Evolutionary conservation across 2,329 filamentous ascomycete species (phyloP).

Genomic region (Apiospora saccharicola): DNA sequence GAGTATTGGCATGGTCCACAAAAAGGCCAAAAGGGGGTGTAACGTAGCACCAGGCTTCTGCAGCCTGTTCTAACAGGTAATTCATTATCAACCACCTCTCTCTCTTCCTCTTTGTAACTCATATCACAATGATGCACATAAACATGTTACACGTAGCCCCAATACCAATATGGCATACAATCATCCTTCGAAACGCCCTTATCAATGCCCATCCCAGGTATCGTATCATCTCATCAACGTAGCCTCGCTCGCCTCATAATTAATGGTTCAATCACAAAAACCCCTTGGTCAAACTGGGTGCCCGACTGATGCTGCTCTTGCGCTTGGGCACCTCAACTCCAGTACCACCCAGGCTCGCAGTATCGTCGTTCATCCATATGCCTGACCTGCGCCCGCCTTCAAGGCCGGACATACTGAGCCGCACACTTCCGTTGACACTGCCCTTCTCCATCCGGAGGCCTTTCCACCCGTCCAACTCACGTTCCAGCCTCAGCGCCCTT

Average conservation of each 20-base stretch:
- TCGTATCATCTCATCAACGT: conserved; percentile 11
- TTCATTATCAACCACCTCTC: neutral
- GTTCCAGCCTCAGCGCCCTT: conserved; percentile 80
- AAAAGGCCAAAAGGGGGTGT: neutral
- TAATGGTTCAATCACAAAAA: conserved; percentile 62
- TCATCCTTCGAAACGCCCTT: conserved; percentile 18
- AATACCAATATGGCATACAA: conserved; percentile 19
- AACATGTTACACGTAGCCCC: conserved; percentile 26
- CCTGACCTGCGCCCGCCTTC: conserved; percentile 42
- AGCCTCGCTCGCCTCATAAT: conserved; percentile 13
- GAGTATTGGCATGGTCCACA: neutral
- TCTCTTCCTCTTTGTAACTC: conserved; percentile 15
- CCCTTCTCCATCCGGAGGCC: conserved; percentile 73
- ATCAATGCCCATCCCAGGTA: conserved; percentile 20
- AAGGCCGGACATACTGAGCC: conserved; percentile 37
- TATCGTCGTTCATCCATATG: conserved; percentile 58
- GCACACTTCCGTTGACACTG: conserved; percentile 37
- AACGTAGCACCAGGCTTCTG: conserved; percentile 8
- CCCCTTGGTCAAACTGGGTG: conserved; percentile 78
- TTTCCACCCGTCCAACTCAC: conserved; percentile 87
- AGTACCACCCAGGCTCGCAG: conserved; percentile 39
- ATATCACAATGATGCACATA: conserved; percentile 2
- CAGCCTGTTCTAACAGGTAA: neutral
- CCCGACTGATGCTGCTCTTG: conserved; percentile 70
- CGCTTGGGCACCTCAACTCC: conserved; percentile 66